A percentile compares a stretch with the other conserved stretches of the same genome.
phyloP scores from a whole-genome alignment of 768 basidiomycete species.

The Boletellus ananas region DNA sequence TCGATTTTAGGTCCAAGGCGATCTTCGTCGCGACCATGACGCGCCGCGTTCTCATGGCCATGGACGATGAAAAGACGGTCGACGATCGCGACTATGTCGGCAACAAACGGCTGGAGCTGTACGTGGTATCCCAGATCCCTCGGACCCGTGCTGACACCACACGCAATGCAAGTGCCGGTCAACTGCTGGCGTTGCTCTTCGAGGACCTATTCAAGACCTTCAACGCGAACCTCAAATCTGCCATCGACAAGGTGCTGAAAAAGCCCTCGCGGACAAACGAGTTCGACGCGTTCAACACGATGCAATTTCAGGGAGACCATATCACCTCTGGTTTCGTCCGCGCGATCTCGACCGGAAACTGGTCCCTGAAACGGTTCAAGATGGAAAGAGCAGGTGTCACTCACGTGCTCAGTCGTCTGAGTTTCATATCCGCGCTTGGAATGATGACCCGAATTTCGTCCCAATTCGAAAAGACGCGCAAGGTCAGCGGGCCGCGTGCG shows the following conservation, averaged over 20 bases:
- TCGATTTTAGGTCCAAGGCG: conserved; percentile 91
- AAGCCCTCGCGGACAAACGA: conserved; percentile 92
- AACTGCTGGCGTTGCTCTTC: conserved; percentile 90
- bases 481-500: conserved; percentile 96
- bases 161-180: conserved; percentile 70
- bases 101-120: conserved; percentile 98
- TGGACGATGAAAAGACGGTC: conserved; percentile 95
- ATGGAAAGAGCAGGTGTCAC: conserved; percentile 99
- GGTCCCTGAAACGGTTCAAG: conserved; percentile 98
- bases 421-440: conserved; percentile 95
- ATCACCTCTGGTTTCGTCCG: conserved; percentile 95
- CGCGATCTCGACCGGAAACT: conserved; percentile 98
- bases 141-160: conserved; percentile 1
- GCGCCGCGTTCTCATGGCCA: conserved; percentile 90
- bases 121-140: conserved; percentile 31
- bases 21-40: conserved; percentile 99
- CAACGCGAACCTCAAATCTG: conserved; percentile 90
- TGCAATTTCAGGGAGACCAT: conserved; percentile 95
- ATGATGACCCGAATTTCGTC: conserved; percentile 99
- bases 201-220: conserved; percentile 99
- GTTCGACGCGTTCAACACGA: conserved; percentile 91
- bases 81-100: conserved; percentile 99
- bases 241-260: conserved; percentile 96
- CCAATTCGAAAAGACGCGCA: conserved; percentile 98
- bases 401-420: conserved; percentile 91